Evolutionary conservation across 208 protist species (phyloP).

Genomic region (Balamuthia mandrillaris): DNA sequence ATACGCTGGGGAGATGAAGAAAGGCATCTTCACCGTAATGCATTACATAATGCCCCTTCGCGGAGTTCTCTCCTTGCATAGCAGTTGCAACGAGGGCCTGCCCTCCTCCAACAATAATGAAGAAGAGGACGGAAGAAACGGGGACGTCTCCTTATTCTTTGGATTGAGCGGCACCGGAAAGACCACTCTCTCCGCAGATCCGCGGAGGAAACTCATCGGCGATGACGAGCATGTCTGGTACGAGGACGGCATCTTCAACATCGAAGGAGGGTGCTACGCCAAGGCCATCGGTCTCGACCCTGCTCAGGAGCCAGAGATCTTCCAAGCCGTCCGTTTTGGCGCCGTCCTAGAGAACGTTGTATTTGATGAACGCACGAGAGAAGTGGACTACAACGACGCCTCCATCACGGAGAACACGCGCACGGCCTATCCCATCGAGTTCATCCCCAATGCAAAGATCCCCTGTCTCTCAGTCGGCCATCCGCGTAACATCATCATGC

Average conservation of each 20-base stretch:
- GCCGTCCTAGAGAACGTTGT: conserved; percentile 80
- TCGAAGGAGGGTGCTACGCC: conserved; percentile 81
- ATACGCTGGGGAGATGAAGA: conserved; percentile 97
- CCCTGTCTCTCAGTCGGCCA: conserved; percentile 70
- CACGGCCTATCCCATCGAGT: conserved; percentile 87
- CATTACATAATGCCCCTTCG: conserved; percentile 89
- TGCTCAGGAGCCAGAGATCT: conserved; percentile 79
- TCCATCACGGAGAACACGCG: conserved; percentile 94
- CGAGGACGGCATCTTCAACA: conserved; percentile 72
- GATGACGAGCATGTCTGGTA: conserved; percentile 83
- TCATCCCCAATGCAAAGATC: conserved; percentile 86
- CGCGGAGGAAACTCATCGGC: conserved; percentile 71
- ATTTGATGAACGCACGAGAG: conserved; percentile 52
- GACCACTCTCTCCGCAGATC: conserved; percentile 79
- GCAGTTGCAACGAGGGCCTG: conserved; percentile 82
- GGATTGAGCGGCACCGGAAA: conserved; percentile 80
- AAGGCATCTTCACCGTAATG: conserved; percentile 93
- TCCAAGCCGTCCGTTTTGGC: conserved; percentile 75
- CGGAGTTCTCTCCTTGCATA: conserved; percentile 88
- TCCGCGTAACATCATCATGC: conserved; percentile 92
- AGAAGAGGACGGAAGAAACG: no score
- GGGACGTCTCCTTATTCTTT: conserved; percentile 77
- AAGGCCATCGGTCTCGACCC: conserved; percentile 69
- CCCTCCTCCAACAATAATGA: no score
- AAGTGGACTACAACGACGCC: conserved; percentile 87